Base-by-base conservation (phyloP, 2,329 filamentous ascomycete species). In the Pochonia chlamydosporia region DNA sequence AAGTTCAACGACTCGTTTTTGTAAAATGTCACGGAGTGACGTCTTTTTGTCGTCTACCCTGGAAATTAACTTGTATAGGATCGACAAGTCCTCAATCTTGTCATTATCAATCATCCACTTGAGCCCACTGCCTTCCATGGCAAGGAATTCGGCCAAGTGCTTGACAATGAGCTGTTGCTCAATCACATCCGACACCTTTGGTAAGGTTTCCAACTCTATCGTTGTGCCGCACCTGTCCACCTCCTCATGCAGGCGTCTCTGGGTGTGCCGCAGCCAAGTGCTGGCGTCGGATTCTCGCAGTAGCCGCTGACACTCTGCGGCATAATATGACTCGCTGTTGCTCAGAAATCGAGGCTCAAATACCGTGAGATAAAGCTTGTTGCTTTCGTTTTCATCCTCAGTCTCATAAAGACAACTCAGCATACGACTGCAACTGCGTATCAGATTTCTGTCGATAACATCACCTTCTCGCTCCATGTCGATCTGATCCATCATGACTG, bases 61-160 rank as follows among this genome's bases (percentile, higher is more conserved):
- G 9, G 79, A 72, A 47, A 95, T 85, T 3, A 97, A 76, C 16
- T 82, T 76, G 64, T 93, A 97, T 3, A 97, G 73, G 43, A 90
- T 83, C n/a, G 76, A 74, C 9, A 99, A 72, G 57, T 95, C 90
- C 4, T 86, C 81, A 28, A 86, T 59, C 53, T 85, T 82, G 64
- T 96, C 87, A 57, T 96, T 91, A 64, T 96, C 88, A 43, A 97
- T 82, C 92, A 99, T 97, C 61, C 83, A 83, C 53, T 79, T 82
- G 36, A 96, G 77, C 1, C 93, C 93, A 52, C 85, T 96, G 5
- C 80, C 80, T 57, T 96, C 89, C 67, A 96, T 82, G 42, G 84
- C 81, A 50, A 97, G 77, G 46, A 99, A 85, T 14, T 95, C 89
- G 20, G 80, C 73, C 48, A 97, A 79, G 55, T 93, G 87, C 39